Conservation (phyloP, 768 basidiomycete species). For the Hypsizygus marmoreus region DNA sequence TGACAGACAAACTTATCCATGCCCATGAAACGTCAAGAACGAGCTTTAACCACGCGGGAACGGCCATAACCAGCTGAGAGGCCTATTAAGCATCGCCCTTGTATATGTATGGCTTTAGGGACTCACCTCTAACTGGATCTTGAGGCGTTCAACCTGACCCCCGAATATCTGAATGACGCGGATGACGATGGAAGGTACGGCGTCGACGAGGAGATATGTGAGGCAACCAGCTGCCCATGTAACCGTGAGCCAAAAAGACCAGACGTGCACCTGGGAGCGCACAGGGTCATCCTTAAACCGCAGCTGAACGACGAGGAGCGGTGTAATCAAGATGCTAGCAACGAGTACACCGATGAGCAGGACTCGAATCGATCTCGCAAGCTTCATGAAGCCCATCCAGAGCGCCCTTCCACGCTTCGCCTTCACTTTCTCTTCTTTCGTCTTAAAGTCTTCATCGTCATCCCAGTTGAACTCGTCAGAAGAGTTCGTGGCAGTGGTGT, state of each 20-base stretch:
- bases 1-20: slow-evolving; percentile 73
- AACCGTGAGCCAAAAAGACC: slow-evolving; percentile 71
- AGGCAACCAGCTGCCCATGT: slow-evolving; percentile 62
- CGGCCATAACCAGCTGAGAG: slow-evolving; percentile 62
- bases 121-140: slow-evolving; percentile 68
- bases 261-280: slow-evolving; percentile 58
- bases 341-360: slow-evolving; percentile 62
- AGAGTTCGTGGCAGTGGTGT: slow-evolving; percentile 56
- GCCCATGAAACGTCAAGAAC: slow-evolving; percentile 66
- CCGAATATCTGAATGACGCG: slow-evolving; percentile 55
- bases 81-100: neutral
- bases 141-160: slow-evolving; percentile 64
- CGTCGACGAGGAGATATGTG: slow-evolving; percentile 67
- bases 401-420: slow-evolving; percentile 64
- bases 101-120: neutral
- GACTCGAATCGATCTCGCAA: slow-evolving; percentile 59
- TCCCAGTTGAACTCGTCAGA: slow-evolving; percentile 81
- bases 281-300: slow-evolving; percentile 53
- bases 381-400: slow-evolving; percentile 67
- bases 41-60: slow-evolving; percentile 72
- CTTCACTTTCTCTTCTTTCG: slow-evolving; percentile 34
- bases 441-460: slow-evolving; percentile 50
- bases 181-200: slow-evolving; percentile 58
- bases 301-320: slow-evolving; percentile 67
- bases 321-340: slow-evolving; percentile 64